A percentile compares a stretch with the other conserved stretches of the same genome.
Conservation (phyloP, 139 green algal genomes). For the Eudorina sp. region DNA sequence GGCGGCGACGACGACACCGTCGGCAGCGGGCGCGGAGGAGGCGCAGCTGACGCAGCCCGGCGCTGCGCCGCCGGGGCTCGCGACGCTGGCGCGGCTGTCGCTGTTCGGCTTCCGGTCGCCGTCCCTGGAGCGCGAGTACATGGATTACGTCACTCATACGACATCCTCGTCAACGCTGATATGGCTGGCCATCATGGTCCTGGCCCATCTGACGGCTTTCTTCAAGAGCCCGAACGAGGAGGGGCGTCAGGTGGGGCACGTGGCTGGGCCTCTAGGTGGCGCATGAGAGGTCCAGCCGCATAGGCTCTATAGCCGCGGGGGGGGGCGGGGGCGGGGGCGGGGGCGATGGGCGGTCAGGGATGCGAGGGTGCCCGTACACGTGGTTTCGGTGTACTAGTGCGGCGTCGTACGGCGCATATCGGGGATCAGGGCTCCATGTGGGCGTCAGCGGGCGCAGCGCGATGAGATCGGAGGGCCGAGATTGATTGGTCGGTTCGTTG, state of each 20-base stretch:
- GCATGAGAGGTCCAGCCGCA: no score
- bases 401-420: no score
- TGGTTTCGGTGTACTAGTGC: no score
- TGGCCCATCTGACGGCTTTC: background rate
- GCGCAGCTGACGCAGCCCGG: background rate
- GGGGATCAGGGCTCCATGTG: no score
- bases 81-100: background rate
- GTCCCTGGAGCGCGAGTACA: constrained; percentile 4
- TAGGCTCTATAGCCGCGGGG: no score
- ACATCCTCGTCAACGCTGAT: background rate
- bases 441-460: no score
- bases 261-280: no score
- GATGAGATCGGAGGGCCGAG: no score
- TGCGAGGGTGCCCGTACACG: no score
- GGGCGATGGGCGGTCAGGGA: no score
- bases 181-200: constrained; percentile 36
- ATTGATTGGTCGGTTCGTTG: no score
- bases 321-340: no score
- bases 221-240: constrained; percentile 21
- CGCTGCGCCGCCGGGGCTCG: background rate
- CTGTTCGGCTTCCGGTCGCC: background rate
- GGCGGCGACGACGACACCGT: background rate
- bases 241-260: constrained; percentile 26
- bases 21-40: background rate
- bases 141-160: constrained; percentile 16